Evolutionary conservation across 1,139 yeast species (phyloP).

Genomic region (Candida sanyaensis): DNA sequence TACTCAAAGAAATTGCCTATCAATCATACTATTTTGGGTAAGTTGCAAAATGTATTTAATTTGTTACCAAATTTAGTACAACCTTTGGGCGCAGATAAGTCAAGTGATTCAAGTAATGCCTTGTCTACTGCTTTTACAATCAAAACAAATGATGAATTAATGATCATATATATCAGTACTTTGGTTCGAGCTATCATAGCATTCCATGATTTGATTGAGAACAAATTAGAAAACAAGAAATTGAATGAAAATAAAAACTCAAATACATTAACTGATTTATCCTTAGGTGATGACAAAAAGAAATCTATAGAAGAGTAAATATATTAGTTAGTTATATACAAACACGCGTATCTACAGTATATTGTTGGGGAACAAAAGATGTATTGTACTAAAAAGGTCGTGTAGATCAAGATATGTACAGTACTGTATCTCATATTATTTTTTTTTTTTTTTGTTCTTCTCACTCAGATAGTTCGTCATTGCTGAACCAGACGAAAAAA

Average conservation of each 20-base stretch:
- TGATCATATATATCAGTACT: constrained; percentile 89
- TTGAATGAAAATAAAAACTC: constrained; percentile 37
- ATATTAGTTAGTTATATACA: background rate
- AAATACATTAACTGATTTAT: constrained; percentile 8
- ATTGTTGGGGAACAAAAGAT: background rate
- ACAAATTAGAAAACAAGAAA: constrained; percentile 82
- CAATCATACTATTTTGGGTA: constrained; percentile 88
- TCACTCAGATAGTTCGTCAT: background rate
- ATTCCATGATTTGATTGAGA: constrained; percentile 94
- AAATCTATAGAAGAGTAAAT: constrained; percentile 10
- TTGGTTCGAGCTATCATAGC: constrained; percentile 94
- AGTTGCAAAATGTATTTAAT: constrained; percentile 92
- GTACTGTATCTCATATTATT: no score
- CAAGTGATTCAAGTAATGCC: constrained; percentile 36
- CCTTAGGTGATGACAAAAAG: constrained; percentile 11
- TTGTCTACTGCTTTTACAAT: constrained; percentile 81
- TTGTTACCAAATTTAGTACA: constrained; percentile 76
- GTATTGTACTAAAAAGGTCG: background rate
- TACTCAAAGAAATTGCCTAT: constrained; percentile 73
- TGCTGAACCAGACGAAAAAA: background rate
- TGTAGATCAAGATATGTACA: constrained; percentile 1
- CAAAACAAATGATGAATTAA: constrained; percentile 93
- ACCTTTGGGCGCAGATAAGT: constrained; percentile 4
- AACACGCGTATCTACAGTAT: background rate
- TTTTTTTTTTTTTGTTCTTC: background rate